Base-by-base conservation (phyloP, 495 filamentous ascomycete species). In the Aspergillus carlsbadensis region DNA sequence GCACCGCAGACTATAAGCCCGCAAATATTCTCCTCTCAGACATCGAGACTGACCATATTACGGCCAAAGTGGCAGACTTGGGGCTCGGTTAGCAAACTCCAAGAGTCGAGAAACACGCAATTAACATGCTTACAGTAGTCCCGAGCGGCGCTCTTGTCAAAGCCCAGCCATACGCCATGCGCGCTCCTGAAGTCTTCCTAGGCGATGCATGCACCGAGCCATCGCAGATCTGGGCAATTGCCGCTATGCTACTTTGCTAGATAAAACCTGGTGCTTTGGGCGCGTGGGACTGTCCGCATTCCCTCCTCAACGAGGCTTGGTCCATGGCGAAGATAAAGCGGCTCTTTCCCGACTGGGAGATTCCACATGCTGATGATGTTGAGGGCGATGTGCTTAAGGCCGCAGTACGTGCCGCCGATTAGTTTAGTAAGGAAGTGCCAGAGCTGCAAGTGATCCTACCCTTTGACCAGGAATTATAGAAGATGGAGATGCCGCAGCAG, bases 271-370 rank as follows among this genome's bases (percentile, higher is more conserved):
- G 26, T 44, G 26, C 44, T 15, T 54, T 54, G 15, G 51, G 51
- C 24, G 37, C 26, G 39, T 20, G 22, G 39, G 51, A 43, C 22
- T 31, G 51, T 26, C 51, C 51, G 33, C 31, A 34, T 54, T 4
- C 15, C 18, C 35, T 54, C 2, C 15, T 54, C 18, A 43, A 54
- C 21, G 39, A 54, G 10, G 37, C 51, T 21, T 54, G 51, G 51
- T 54, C 39, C 15, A 54, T 54, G 51, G 51, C 51, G 13, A 54
- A 54, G 40, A 54, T 54, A 33, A 54, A 44, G 37, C 51, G 39
- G 39, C 51, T 54, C 11, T 54, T 44, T 33, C 51, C 51, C 6
- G 2, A 34, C 13, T 54, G 51, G 37, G 10, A 43, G 43, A 40
- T 52, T 33, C 51, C 51, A 13, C 20, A 21, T 54, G 39, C 51